Conservation (phyloP, 345 rosid genomes). For the Melaleuca quinquenervia region DNA sequence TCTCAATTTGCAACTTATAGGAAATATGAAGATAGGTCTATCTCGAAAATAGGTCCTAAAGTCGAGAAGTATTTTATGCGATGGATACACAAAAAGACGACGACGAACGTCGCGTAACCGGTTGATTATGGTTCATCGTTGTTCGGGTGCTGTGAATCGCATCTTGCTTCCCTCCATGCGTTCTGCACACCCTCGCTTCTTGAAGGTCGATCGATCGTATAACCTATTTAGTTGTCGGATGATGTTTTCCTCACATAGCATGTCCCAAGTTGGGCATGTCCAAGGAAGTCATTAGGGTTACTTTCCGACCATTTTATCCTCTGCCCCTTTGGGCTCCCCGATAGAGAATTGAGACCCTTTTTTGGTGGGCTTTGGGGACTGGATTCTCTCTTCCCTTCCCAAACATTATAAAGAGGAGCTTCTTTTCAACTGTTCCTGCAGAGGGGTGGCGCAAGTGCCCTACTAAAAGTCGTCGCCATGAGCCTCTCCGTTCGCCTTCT, state of each 20-base stretch:
- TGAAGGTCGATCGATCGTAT: too few relatives aligned
- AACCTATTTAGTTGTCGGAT: too few relatives aligned
- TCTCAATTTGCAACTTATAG: background rate
- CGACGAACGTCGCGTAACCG: fast-evolving
- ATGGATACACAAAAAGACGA: fast-evolving
- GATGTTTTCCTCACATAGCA: background rate
- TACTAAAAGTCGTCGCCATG: background rate
- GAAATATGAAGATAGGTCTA: background rate
- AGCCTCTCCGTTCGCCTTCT: background rate
- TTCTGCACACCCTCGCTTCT: too few relatives aligned
- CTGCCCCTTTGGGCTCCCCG: background rate
- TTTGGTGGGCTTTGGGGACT: background rate
- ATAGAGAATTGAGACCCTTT: background rate
- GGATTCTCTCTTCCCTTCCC: too few relatives aligned
- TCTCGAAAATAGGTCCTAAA: background rate
- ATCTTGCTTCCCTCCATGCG: background rate
- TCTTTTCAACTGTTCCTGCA: background rate
- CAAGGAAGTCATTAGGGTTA: background rate
- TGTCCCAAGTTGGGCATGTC: background rate
- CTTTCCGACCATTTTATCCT: background rate
- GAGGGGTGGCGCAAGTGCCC: background rate
- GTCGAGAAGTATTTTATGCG: background rate
- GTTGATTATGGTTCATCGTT: background rate
- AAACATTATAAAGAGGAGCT: background rate
- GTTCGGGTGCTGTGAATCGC: background rate